Evolutionary conservation across 2,329 filamentous ascomycete genomes (phyloP), one percentile per base, ranked within the genome.

Genomic region (Hypoxylon sp.): DNA sequence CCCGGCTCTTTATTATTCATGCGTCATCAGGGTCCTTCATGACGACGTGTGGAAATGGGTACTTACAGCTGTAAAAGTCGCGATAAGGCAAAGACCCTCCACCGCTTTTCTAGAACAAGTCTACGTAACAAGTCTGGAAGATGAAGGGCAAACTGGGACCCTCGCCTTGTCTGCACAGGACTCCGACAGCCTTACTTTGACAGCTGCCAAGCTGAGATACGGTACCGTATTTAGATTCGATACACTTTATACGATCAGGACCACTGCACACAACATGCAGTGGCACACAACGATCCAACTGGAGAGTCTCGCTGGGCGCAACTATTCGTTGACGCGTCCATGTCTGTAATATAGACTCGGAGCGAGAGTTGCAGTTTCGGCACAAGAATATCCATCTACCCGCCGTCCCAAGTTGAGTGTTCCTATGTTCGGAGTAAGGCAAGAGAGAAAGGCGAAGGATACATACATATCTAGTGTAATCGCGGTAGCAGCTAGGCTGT

Each of bases 341-440:
- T 53, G 31, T 62, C 44, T 63, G 53, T 35, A 67, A 65, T 69
- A 25, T 72, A 72, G 67, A 64, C 53, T 68, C 69, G 69, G 66
- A 56, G 64, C 61, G 61, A 72, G 48, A 62, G 54, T 63, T 68
- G 61, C 66, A 70, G 54, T 54, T 60, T 58, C 66, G 60, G 64
- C 42, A 64, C 62, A 37, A 51, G 11, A 35, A 8, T 31, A 69
- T 72, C 70, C 66, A 65, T 51, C 61, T 72, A 69, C 58, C 69
- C 69, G 44, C 30, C 55, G 40, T 14, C 22, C 44, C 49, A 59
- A 31, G 50, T 56, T 55, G 22, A 61, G 35, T 35, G 30, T 11
- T 17, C 33, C 30, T 22, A 58, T 54, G 33, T 13, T 58, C 61
- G 58, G 64, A 53, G 49, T 58, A 69, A 57, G 66, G 64, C 53